These are phyloP conservation scores for Gossypium bickii DNA, from an alignment of 345 rosid genomes.

Conservation along the genomic window DNA sequence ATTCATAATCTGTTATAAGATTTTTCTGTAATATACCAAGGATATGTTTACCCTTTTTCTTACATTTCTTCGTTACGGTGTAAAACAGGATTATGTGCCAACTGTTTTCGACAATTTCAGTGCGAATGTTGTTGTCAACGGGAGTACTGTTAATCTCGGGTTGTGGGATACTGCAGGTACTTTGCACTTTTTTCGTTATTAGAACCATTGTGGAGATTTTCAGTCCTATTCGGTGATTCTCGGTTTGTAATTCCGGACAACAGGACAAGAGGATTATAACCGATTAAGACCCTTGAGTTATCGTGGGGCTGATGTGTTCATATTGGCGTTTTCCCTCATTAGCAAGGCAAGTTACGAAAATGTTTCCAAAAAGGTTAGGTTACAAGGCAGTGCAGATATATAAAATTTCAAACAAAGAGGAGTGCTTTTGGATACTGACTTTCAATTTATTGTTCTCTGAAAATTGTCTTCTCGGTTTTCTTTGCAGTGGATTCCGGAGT, in stretches of 20 bases:
- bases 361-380: slow-evolving; percentile 76
- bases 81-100: slow-evolving; percentile 82
- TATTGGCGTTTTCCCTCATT: slow-evolving; percentile 89
- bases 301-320: slow-evolving; percentile 95
- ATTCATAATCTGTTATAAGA: not conserved
- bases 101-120: slow-evolving; percentile 97
- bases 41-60: not conserved
- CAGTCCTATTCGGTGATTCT: not conserved
- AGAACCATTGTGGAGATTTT: not conserved
- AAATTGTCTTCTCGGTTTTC: slow-evolving; percentile 6
- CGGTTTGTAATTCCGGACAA: slow-evolving; percentile 16
- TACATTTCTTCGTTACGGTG: slow-evolving; percentile 14
- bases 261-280: slow-evolving; percentile 95
- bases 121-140: slow-evolving; percentile 91
- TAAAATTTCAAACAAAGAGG: not conserved
- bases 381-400: not conserved
- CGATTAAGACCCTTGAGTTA: slow-evolving; percentile 89
- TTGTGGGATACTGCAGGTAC: slow-evolving; percentile 98
- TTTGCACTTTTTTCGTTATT: not conserved
- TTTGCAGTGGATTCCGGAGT: slow-evolving; percentile 95
- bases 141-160: slow-evolving; percentile 81
- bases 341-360: slow-evolving; percentile 99
- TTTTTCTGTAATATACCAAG: not conserved
- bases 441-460: slow-evolving; percentile 12
- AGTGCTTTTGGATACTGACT: not conserved